phyloP scores from a whole-genome alignment of 257 asterid species.

The Solanum tacnaense region DNA sequence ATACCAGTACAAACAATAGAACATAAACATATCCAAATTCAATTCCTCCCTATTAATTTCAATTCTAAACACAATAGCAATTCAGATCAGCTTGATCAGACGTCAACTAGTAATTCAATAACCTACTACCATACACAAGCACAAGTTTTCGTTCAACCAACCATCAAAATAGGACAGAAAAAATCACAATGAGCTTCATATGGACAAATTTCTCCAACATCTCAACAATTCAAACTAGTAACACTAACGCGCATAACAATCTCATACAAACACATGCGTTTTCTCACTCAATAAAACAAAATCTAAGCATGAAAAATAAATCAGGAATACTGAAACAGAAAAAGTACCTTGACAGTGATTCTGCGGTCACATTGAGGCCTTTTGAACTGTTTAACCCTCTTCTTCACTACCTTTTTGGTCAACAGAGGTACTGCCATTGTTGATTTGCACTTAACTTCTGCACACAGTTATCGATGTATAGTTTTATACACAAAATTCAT shows the following conservation, averaged over 20 bases:
- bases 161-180: background rate
- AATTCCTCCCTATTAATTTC: background rate
- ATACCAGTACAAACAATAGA: background rate
- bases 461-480: background rate
- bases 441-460: background rate
- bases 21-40: background rate
- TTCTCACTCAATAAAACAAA: background rate
- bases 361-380: background rate
- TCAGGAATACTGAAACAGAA: background rate
- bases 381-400: background rate
- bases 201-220: background rate
- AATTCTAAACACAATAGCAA: background rate
- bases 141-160: background rate
- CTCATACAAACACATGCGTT: background rate
- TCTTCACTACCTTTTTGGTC: background rate
- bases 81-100: background rate
- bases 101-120: background rate
- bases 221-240: background rate
- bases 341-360: background rate
- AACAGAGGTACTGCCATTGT: background rate
- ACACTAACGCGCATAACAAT: background rate
- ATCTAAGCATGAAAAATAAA: background rate
- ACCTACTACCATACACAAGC: background rate
- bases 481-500: background rate
- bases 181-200: background rate